These are phyloP conservation scores for Exophiala sideris DNA, from an alignment of 2,329 filamentous ascomycete genomes.

Conservation along the genomic window DNA sequence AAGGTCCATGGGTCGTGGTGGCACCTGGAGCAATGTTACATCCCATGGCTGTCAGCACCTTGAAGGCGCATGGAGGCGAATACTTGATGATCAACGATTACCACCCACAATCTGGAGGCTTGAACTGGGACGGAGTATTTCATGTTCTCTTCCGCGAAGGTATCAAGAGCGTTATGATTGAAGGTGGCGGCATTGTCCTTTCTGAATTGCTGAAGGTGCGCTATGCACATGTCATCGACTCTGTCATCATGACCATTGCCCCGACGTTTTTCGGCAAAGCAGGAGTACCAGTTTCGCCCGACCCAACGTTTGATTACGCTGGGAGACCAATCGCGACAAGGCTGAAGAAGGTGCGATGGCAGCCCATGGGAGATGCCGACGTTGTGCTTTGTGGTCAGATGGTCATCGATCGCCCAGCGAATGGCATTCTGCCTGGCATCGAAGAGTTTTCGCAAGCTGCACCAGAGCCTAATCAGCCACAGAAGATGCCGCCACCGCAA, in stretches of 20 bases:
- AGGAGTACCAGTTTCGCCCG: slow-evolving; percentile 74
- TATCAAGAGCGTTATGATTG: slow-evolving; percentile 80
- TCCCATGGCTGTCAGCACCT: slow-evolving; percentile 42
- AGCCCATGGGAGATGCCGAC: slow-evolving; percentile 70
- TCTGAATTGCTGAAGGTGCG: slow-evolving; percentile 69
- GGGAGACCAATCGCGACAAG: slow-evolving; percentile 63
- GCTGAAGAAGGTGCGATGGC: slow-evolving; percentile 63
- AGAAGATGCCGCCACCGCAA: slow-evolving; percentile 1
- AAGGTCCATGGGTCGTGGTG: slow-evolving; percentile 70
- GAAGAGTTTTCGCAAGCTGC: slow-evolving; percentile 18
- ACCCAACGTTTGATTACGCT: slow-evolving; percentile 44
- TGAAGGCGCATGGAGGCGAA: slow-evolving; percentile 47
- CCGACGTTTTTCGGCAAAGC: slow-evolving; percentile 85
- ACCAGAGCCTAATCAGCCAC: neutral
- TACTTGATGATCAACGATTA: slow-evolving; percentile 38
- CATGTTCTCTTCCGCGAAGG: slow-evolving; percentile 56
- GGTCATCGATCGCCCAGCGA: slow-evolving; percentile 10
- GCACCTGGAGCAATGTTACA: slow-evolving; percentile 46
- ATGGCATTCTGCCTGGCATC: slow-evolving; percentile 21
- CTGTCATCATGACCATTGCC: slow-evolving; percentile 83
- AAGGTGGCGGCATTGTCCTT: slow-evolving; percentile 80
- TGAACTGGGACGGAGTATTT: slow-evolving; percentile 63
- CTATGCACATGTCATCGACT: slow-evolving; percentile 63
- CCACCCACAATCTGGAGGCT: slow-evolving; percentile 22
- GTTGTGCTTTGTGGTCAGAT: slow-evolving; percentile 74